A percentile compares a stretch with the other conserved stretches of the same genome.
Conservation (phyloP, 257 asterid genomes). For the Echium plantagineum region DNA sequence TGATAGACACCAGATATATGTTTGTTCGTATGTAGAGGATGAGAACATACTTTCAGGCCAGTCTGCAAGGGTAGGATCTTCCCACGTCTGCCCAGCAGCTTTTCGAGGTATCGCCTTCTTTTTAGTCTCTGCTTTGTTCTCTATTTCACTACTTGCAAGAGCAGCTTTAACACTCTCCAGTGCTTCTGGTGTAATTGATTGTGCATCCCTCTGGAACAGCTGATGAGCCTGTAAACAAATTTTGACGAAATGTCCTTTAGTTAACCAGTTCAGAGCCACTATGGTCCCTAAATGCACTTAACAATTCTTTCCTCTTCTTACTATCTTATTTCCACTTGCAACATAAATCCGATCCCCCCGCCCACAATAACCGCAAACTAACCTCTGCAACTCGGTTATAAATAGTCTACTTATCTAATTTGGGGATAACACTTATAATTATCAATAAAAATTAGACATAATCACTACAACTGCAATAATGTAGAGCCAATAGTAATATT, state of each 20-base stretch:
- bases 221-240: constrained; percentile 68
- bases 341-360: not conserved
- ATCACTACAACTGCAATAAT: not conserved
- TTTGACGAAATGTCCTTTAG: not conserved
- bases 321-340: not conserved
- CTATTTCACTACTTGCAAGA: constrained; percentile 81
- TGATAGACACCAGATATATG: no score
- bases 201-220: constrained; percentile 94
- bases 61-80: constrained; percentile 91
- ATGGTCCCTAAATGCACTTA: no score
- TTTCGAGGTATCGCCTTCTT: constrained; percentile 90
- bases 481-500: no score
- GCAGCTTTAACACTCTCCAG: constrained; percentile 98
- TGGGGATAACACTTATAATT: no score
- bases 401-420: not conserved
- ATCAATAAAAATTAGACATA: no score
- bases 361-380: not conserved
- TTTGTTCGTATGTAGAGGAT: not conserved
- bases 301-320: no score
- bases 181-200: constrained; percentile 90
- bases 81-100: constrained; percentile 96
- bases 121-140: constrained; percentile 91
- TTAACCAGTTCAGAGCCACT: not conserved
- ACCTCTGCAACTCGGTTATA: not conserved
- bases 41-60: constrained; percentile 89